Conservation (phyloP, 495 filamentous ascomycete species). For the Hypoxylon cercidicola region DNA sequence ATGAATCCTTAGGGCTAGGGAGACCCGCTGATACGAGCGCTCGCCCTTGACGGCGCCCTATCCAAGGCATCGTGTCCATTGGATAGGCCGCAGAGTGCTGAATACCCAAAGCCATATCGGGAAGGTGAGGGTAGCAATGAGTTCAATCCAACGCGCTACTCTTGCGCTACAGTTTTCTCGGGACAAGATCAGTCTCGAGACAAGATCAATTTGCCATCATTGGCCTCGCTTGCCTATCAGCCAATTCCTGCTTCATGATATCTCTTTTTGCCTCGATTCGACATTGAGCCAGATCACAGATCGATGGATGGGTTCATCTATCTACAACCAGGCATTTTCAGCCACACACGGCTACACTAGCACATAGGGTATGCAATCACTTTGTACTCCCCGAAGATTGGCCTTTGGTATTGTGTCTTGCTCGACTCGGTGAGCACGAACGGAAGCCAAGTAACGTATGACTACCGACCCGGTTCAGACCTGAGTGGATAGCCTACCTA, state of each 20-base stretch:
- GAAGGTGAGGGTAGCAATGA: conserved; percentile 32
- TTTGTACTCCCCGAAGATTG: too few relatives aligned
- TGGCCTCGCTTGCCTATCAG: not conserved
- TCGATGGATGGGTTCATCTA: conserved; percentile 5
- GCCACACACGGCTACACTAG: conserved; percentile 2
- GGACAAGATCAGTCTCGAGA: not conserved
- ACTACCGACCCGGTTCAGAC: too few relatives aligned
- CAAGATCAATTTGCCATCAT: not conserved
- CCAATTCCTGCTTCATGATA: conserved; percentile 7
- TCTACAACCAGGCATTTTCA: not conserved
- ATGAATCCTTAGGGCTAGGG: conserved; percentile 17
- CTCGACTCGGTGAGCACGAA: too few relatives aligned
- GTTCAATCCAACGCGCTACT: conserved; percentile 10
- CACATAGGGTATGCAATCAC: too few relatives aligned
- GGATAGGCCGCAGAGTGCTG: conserved; percentile 8
- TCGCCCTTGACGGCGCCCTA: not conserved
- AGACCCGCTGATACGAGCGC: conserved; percentile 27
- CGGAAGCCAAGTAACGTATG: too few relatives aligned
- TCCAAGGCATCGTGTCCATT: conserved; percentile 14
- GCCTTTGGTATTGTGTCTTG: too few relatives aligned
- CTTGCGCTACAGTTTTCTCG: conserved; percentile 5
- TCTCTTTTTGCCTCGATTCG: conserved; percentile 1
- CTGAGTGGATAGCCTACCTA: too few relatives aligned
- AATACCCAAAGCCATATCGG: conserved; percentile 23
- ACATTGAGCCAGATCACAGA: conserved; percentile 3